Base-by-base conservation (phyloP, 176 grass and related monocot species). In the Poa pratensis region DNA sequence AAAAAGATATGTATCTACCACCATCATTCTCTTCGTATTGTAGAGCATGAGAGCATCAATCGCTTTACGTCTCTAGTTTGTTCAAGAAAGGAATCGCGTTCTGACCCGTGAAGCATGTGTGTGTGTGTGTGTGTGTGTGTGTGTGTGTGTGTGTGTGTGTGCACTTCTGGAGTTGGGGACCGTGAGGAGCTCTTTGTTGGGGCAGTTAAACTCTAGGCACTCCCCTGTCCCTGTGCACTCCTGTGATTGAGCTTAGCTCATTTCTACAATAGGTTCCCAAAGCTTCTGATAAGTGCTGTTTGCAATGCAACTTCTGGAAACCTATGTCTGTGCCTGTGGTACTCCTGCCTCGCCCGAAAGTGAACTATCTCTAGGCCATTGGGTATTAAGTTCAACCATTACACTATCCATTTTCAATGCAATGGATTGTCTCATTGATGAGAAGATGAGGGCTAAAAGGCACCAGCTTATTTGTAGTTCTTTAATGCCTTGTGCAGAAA, bases 211-310 rank as follows among this genome's bases (percentile, higher is more conserved):
- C 46, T 40, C 55, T 61, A 42, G 19, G 9, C 45, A 73, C 55
- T 34, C 61, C 35, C 35, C 30, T 30, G 30, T 30, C 16, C 16
- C 57, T 11, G n/a, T 59, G 57, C 7, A 0, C 19, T 61, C 58
- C 58, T 61, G 22, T 63, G n/a, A 39, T 83, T 42, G 28, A 37
- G 19, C 65, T 50, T 70, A 72, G 55, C 66, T 84, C 70, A 19
- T 20, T 55, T 28, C 5, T 46, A 75, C 3, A 54, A 35, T 54
- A 59, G 16, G 12, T 12, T 55, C 46, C 22, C 23, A 34, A 55
- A 57, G 34, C 18, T 48, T 69, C 35, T 30, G 61, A 64, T 7
- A 10, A 40, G 0, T 22, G 9, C 51, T 45, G n/a, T 73, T 59
- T 52, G 10, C 62, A 53, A 39, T 74, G 46, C 45, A 74, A 51